These are phyloP conservation scores for Chlorella sp. DNA, from an alignment of 139 green algal genomes.

Conservation along the genomic window DNA sequence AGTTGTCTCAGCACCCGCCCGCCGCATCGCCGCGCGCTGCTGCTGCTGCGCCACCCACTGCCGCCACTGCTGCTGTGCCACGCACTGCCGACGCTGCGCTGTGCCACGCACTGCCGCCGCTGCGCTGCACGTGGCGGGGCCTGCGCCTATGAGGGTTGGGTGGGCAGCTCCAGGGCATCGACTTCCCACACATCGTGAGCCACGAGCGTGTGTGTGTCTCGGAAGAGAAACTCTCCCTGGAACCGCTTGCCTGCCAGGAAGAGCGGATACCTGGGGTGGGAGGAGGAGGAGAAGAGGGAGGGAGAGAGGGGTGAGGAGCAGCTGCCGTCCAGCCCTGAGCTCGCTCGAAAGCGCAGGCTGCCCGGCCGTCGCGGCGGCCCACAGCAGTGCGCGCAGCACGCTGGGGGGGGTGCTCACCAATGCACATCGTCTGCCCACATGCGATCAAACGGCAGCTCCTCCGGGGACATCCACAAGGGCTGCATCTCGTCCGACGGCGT, in stretches of 20 bases:
- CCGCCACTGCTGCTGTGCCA: no score
- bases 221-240: constrained; percentile 44
- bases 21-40: no score
- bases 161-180: constrained; percentile 15
- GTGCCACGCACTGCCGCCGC: no score
- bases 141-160: no score
- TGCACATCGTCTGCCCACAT: constrained; percentile 65
- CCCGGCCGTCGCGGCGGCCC: background rate
- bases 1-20: no score
- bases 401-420: constrained; percentile 33
- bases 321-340: background rate
- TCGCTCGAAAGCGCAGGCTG: background rate
- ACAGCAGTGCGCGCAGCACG: background rate
- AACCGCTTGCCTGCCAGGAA: constrained; percentile 42
- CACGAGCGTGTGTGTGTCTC: constrained; percentile 40
- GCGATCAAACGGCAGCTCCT: constrained; percentile 50
- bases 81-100: no score
- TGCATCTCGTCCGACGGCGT: constrained; percentile 64
- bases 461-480: constrained; percentile 48
- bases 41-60: no score
- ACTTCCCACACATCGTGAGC: constrained; percentile 43
- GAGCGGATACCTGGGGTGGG: constrained; percentile 32
- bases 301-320: background rate
- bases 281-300: no score
- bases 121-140: no score